These are phyloP conservation scores for Wallacemonas rigidus DNA, from an alignment of 208 protist genomes.

Conservation along the genomic window DNA sequence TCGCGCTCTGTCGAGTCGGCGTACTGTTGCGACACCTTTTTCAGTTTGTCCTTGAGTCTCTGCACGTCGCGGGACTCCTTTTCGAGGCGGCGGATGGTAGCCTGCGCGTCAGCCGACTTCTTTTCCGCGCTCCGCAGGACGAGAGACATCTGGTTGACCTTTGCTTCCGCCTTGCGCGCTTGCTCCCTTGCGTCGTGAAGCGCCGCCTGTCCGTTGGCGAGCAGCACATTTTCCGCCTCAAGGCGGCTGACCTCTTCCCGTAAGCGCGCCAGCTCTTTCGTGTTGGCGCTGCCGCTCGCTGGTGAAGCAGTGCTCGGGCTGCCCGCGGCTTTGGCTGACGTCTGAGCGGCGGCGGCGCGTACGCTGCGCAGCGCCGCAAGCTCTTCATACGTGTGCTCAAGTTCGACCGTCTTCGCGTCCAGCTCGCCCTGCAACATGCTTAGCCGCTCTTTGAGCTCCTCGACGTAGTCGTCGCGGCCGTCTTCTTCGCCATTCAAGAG, in stretches of 20 bases:
- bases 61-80: slow-evolving; percentile 23
- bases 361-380: slow-evolving; percentile 30
- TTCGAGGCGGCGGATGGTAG: slow-evolving; percentile 10
- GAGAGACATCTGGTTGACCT: slow-evolving; percentile 14
- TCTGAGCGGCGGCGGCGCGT: slow-evolving; percentile 7
- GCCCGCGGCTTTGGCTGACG: neutral
- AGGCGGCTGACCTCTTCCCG: slow-evolving; percentile 34
- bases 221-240: slow-evolving; percentile 35
- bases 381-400: slow-evolving; percentile 43
- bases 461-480: slow-evolving; percentile 44
- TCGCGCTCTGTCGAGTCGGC: slow-evolving; percentile 14
- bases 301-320: neutral
- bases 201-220: slow-evolving; percentile 34
- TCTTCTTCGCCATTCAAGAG: slow-evolving; percentile 44
- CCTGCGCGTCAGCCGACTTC: neutral
- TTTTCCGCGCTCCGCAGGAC: slow-evolving; percentile 12
- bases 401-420: slow-evolving; percentile 33
- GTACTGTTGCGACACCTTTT: slow-evolving; percentile 23
- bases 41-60: slow-evolving; percentile 18
- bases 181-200: slow-evolving; percentile 23
- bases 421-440: slow-evolving; percentile 40
- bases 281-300: slow-evolving; percentile 10
- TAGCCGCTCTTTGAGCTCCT: slow-evolving; percentile 52
- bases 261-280: slow-evolving; percentile 40
- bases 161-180: slow-evolving; percentile 7